These are phyloP conservation scores for Posidonia australis DNA, from an alignment of 106 monocot species.

Conservation along the genomic window DNA sequence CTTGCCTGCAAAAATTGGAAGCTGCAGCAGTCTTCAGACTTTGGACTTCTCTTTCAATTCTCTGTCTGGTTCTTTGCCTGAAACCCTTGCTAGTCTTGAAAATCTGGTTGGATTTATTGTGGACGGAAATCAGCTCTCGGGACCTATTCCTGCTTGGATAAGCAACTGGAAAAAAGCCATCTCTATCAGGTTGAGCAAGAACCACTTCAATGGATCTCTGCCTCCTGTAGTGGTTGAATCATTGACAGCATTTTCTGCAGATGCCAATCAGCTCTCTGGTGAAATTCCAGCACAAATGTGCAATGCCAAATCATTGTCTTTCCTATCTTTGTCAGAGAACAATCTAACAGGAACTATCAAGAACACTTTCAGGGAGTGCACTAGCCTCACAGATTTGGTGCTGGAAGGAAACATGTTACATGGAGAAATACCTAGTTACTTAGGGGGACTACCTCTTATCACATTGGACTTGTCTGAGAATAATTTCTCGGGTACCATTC, in stretches of 20 bases:
- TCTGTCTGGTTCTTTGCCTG: conserved; percentile 62
- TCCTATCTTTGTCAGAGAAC: conserved; percentile 59
- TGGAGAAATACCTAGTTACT: conserved; percentile 68
- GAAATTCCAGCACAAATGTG: conserved; percentile 66
- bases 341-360: conserved; percentile 51
- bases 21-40: conserved; percentile 45
- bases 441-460: conserved; percentile 64
- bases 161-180: conserved; percentile 46
- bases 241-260: conserved; percentile 59
- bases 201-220: conserved; percentile 52
- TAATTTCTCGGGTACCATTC: conserved; percentile 66
- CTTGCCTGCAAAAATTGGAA: conserved; percentile 54
- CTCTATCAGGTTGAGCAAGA: conserved; percentile 51
- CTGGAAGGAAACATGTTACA: conserved; percentile 47
- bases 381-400: conserved; percentile 54
- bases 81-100: conserved; percentile 35
- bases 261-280: conserved; percentile 68
- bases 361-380: conserved; percentile 48
- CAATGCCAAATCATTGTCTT: conserved; percentile 32
- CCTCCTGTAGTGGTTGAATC: conserved; percentile 42
- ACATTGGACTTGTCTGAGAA: conserved; percentile 75
- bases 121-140: conserved; percentile 66
- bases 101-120: conserved; percentile 53
- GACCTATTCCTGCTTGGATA: conserved; percentile 62
- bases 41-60: conserved; percentile 79